Conservation (phyloP, 805 yeast genomes). For the Lachancea kluyveri region DNA sequence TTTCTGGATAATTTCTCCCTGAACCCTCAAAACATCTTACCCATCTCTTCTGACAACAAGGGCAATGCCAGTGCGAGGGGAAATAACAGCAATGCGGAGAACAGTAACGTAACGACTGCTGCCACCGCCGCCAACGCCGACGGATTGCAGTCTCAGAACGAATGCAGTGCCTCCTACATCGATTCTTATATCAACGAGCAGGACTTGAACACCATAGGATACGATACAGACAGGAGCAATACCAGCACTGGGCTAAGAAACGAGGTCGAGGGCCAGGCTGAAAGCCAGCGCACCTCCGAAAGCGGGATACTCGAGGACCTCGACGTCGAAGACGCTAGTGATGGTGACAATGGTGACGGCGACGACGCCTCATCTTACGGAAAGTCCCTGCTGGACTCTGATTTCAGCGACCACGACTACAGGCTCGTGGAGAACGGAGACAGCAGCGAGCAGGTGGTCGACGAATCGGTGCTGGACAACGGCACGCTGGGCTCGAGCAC, state of each 20-base stretch:
- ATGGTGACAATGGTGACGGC: background rate
- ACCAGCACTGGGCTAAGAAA: too few species aligned
- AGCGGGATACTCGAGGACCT: too few species aligned
- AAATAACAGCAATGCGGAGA: slow-evolving; percentile 6
- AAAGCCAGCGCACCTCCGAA: too few species aligned
- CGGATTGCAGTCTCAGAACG: too few species aligned
- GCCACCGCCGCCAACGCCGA: too few species aligned
- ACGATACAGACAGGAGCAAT: too few species aligned
- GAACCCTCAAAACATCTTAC: slow-evolving; percentile 10
- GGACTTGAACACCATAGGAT: slow-evolving; percentile 14
- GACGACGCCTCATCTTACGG: slow-evolving; percentile 30
- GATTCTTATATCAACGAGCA: slow-evolving; percentile 30
- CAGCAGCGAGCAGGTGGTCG: slow-evolving; percentile 3
- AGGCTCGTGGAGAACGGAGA: background rate
- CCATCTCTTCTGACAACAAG: slow-evolving; percentile 4
- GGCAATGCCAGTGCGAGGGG: slow-evolving; percentile 3
- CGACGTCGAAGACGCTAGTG: too few species aligned
- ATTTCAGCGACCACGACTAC: slow-evolving; percentile 20
- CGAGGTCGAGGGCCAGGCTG: too few species aligned
- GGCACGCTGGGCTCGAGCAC: slow-evolving; percentile 2
- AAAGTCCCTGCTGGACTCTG: slow-evolving; percentile 30
- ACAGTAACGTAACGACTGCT: slow-evolving; percentile 2
- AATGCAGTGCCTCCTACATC: slow-evolving; percentile 28
- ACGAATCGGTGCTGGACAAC: slow-evolving; percentile 5
- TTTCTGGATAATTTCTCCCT: slow-evolving; percentile 7